A percentile compares a stretch with the other conserved stretches of the same genome.
phyloP scores from a whole-genome alignment of 2,329 filamentous ascomycete species.

The Epichloe baconii region DNA sequence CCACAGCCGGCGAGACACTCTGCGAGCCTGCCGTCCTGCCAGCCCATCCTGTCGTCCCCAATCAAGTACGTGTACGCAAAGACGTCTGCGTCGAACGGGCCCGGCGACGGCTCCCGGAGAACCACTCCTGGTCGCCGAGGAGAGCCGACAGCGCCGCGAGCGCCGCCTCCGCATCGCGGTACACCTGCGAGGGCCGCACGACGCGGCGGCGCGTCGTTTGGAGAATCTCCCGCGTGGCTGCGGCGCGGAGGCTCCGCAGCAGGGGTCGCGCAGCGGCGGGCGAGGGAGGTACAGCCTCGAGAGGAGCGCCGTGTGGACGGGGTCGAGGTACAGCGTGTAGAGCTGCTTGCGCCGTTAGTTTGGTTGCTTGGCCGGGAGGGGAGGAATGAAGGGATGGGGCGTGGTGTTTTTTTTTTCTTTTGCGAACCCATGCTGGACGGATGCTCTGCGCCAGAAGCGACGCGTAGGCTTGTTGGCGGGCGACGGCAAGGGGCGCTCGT shows the following conservation, averaged over 20 bases:
- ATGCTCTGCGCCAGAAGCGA: slow-evolving; percentile 65
- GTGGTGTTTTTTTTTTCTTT: background rate
- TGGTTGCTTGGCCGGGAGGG: background rate
- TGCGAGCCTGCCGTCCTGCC: slow-evolving; percentile 49
- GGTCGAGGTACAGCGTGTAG: slow-evolving; percentile 67
- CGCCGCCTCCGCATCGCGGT: slow-evolving; percentile 30
- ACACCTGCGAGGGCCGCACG: slow-evolving; percentile 24
- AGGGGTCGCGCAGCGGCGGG: slow-evolving; percentile 46
- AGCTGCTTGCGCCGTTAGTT: slow-evolving; percentile 32
- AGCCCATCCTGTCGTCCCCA: slow-evolving; percentile 48
- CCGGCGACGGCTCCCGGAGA: slow-evolving; percentile 41
- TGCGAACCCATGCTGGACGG: slow-evolving; percentile 68
- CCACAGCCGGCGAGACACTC: slow-evolving; percentile 41
- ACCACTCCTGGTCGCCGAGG: slow-evolving; percentile 31
- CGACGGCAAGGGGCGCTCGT: slow-evolving; percentile 21
- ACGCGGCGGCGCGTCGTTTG: slow-evolving; percentile 37
- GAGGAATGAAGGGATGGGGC: background rate
- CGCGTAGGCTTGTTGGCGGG: slow-evolving; percentile 60
- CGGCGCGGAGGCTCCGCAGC: slow-evolving; percentile 52
- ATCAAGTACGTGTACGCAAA: slow-evolving; percentile 84
- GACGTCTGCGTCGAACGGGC: slow-evolving; percentile 73
- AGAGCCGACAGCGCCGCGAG: slow-evolving; percentile 32
- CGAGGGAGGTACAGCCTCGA: slow-evolving; percentile 59
- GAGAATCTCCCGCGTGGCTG: slow-evolving; percentile 62
- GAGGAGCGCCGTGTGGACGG: slow-evolving; percentile 55